Evolutionary conservation across 2,329 filamentous ascomycete species (phyloP).

Genomic region (Arthrobotrys sinensis): DNA sequence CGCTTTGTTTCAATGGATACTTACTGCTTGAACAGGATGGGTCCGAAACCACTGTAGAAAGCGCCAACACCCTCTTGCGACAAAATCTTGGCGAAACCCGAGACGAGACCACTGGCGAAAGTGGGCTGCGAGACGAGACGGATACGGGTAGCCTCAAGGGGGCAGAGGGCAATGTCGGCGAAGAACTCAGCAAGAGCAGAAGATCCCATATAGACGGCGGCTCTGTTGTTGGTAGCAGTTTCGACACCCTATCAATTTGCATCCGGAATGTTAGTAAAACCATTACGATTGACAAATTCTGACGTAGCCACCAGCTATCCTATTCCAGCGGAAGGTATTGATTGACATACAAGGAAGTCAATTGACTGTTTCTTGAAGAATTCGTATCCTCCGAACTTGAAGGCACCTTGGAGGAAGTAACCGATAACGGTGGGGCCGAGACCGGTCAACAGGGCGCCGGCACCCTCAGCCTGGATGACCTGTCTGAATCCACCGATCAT

Average conservation of each 20-base stretch:
- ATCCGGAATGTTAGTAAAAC: slow-evolving; percentile 14
- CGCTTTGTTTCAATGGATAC: slow-evolving; percentile 65
- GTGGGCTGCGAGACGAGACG: slow-evolving; percentile 90
- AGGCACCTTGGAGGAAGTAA: slow-evolving; percentile 93
- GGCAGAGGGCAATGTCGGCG: slow-evolving; percentile 87
- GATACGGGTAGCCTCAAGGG: slow-evolving; percentile 92
- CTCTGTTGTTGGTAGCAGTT: slow-evolving; percentile 82
- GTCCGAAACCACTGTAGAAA: slow-evolving; percentile 93
- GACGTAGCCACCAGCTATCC: not conserved
- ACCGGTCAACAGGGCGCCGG: slow-evolving; percentile 87
- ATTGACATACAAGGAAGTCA: slow-evolving; percentile 74
- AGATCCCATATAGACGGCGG: slow-evolving; percentile 83
- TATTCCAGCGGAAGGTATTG: no score
- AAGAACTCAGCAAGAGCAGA: slow-evolving; percentile 78
- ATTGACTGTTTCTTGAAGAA: slow-evolving; percentile 96
- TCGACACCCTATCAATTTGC: slow-evolving; percentile 73
- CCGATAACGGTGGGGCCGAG: slow-evolving; percentile 87
- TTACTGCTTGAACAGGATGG: slow-evolving; percentile 87
- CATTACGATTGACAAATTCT: not conserved
- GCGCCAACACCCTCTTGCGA: slow-evolving; percentile 86
- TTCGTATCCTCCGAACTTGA: slow-evolving; percentile 96
- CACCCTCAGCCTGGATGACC: slow-evolving; percentile 86
- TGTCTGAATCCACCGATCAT: slow-evolving; percentile 88
- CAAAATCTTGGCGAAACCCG: slow-evolving; percentile 86
- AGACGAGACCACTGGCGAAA: slow-evolving; percentile 84